A percentile compares a stretch with the other conserved stretches of the same genome.
phyloP scores from a whole-genome alignment of 306 rosid species.

The Lathyrus oleraceus region DNA sequence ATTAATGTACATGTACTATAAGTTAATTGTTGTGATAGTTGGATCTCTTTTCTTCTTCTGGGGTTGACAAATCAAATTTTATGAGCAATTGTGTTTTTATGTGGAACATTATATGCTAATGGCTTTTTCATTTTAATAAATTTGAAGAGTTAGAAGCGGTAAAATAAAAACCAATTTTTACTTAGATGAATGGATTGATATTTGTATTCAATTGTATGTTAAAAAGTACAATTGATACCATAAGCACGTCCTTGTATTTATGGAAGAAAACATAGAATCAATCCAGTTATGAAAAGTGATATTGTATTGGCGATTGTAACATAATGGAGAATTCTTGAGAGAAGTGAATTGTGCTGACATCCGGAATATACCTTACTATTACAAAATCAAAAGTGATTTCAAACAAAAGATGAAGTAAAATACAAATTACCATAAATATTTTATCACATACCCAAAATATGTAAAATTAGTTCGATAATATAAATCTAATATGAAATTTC shows the following conservation, averaged over 20 bases:
- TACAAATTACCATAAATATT: too few relatives aligned
- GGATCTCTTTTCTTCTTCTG: neutral
- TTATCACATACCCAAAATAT: too few relatives aligned
- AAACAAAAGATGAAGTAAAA: too few relatives aligned
- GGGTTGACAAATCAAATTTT: constrained; percentile 28
- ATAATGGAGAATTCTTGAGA: neutral
- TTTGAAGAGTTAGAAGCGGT: neutral
- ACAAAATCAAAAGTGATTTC: too few relatives aligned
- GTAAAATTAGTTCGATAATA: too few relatives aligned
- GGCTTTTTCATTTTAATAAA: constrained; percentile 19
- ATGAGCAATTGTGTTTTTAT: constrained; percentile 33
- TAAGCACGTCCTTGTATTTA: too few relatives aligned
- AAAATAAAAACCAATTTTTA: neutral
- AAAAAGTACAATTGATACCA: too few relatives aligned
- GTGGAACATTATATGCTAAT: constrained; percentile 12
- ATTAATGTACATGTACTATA: constrained; percentile 33
- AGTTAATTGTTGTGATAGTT: constrained; percentile 39
- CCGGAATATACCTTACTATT: too few relatives aligned
- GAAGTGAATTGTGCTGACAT: neutral
- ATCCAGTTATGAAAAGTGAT: too few relatives aligned
- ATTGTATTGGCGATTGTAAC: neutral
- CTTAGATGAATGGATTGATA: too few relatives aligned
- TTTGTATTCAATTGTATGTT: too few relatives aligned
- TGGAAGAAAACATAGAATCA: neutral
- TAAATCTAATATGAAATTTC: too few relatives aligned